Evolutionary conservation across 441 rosid genomes (phyloP).

Genomic region (Brassica hybrid): DNA sequence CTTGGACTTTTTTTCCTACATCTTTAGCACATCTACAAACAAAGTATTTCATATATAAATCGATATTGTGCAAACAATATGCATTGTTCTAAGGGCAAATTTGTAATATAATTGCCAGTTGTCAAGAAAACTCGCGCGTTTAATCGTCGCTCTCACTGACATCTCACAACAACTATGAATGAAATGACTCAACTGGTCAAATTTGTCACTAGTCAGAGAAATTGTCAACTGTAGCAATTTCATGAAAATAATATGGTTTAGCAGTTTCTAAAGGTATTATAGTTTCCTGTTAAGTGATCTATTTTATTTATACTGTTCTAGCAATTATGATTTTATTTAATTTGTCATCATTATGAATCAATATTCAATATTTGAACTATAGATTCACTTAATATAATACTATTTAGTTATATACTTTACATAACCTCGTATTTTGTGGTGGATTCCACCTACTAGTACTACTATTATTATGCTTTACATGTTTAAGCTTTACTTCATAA

Average conservation of each 20-base stretch:
- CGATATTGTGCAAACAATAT: neutral
- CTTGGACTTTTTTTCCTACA: conserved; percentile 17
- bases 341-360: conserved; percentile 7
- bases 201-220: neutral
- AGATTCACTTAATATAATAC: conserved; percentile 2
- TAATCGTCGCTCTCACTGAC: neutral
- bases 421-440: conserved; percentile 29
- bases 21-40: neutral
- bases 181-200: conserved; percentile 10
- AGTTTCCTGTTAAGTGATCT: neutral
- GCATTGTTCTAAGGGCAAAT: neutral
- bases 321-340: neutral
- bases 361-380: neutral
- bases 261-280: neutral
- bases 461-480: neutral
- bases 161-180: conserved; percentile 7
- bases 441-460: neutral
- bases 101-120: neutral
- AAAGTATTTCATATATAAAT: neutral
- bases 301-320: neutral
- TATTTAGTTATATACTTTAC: neutral
- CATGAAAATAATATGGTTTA: neutral
- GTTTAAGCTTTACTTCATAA: neutral
- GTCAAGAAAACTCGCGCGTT: neutral
- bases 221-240: neutral